phyloP scores from a whole-genome alignment of 2,329 filamentous ascomycete species.

The Neoarthrinium moseri region DNA sequence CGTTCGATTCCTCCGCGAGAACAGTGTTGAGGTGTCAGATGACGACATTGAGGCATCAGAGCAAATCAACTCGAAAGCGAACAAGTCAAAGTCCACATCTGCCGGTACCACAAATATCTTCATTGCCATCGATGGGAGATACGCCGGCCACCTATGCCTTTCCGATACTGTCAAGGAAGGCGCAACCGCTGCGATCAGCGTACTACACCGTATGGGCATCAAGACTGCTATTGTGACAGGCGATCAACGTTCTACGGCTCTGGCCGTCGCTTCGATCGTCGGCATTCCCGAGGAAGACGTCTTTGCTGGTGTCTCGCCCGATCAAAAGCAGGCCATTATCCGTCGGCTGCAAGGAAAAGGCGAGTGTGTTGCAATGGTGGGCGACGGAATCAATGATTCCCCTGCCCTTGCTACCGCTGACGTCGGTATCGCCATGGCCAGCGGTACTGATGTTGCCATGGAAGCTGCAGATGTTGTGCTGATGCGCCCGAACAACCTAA shows the following conservation, averaged over 20 bases:
- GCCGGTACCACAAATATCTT: conserved; percentile 89
- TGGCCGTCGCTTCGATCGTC: conserved; percentile 78
- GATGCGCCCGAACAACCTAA: conserved; percentile 87
- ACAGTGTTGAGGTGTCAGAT: conserved; percentile 64
- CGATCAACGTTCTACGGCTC: conserved; percentile 80
- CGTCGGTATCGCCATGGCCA: conserved; percentile 88
- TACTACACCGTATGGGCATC: conserved; percentile 81
- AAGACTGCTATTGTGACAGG: conserved; percentile 91
- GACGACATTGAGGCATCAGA: conserved; percentile 64
- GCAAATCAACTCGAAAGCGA: conserved; percentile 49
- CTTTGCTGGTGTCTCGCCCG: conserved; percentile 82
- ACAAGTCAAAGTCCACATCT: conserved; percentile 33
- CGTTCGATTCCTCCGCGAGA: conserved; percentile 70
- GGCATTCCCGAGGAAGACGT: conserved; percentile 77
- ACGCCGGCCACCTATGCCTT: conserved; percentile 79
- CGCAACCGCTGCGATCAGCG: conserved; percentile 75
- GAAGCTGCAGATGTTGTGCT: conserved; percentile 95
- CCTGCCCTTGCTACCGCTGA: conserved; percentile 90
- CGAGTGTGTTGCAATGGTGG: conserved; percentile 90
- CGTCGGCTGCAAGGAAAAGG: conserved; percentile 71
- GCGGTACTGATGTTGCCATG: conserved; percentile 95
- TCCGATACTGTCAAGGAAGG: conserved; percentile 90
- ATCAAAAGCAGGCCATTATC: conserved; percentile 87
- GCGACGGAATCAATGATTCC: conserved; percentile 97
- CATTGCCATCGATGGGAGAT: conserved; percentile 78